Conservation (phyloP, 148 eudicot species). For the Polygonum aviculare region DNA sequence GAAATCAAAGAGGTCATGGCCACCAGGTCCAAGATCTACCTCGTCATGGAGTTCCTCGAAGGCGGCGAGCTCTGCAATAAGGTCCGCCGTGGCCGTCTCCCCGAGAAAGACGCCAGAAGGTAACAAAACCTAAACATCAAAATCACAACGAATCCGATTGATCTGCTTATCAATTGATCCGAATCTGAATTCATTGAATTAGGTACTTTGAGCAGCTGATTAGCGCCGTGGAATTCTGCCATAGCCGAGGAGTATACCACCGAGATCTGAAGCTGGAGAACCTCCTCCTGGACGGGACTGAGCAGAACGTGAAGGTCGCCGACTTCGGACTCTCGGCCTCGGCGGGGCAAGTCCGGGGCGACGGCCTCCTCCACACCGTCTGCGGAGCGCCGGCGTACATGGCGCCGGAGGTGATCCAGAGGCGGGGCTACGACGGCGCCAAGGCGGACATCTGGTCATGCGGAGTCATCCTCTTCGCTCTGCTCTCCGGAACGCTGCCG, state of each 20-base stretch:
- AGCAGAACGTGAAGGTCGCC: constrained; percentile 16
- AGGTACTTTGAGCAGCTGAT: constrained; percentile 19
- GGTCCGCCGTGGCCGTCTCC: not conserved
- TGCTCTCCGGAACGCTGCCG: constrained; percentile 19
- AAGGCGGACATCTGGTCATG: constrained; percentile 21
- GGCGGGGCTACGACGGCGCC: constrained; percentile 18
- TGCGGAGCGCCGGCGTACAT: constrained; percentile 23
- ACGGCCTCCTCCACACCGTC: constrained; percentile 18
- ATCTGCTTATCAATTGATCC: not conserved
- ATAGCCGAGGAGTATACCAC: constrained; percentile 18
- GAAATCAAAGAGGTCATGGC: constrained; percentile 19
- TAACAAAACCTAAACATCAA: not conserved
- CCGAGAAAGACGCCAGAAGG: constrained; percentile 15
- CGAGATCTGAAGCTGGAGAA: constrained; percentile 23
- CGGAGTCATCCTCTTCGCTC: constrained; percentile 20
- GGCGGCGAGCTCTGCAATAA: constrained; percentile 23
- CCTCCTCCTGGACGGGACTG: constrained; percentile 9
- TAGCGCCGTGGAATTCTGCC: constrained; percentile 21
- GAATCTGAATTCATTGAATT: not conserved
- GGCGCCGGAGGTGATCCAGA: constrained; percentile 17
- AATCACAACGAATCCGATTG: not conserved
- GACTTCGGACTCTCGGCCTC: constrained; percentile 21
- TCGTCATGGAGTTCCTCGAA: constrained; percentile 20
- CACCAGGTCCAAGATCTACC: constrained; percentile 19
- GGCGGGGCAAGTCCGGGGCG: not conserved